These are phyloP conservation scores for Vigna reflexopilosa DNA, from an alignment of 306 rosid species.

Conservation along the genomic window DNA sequence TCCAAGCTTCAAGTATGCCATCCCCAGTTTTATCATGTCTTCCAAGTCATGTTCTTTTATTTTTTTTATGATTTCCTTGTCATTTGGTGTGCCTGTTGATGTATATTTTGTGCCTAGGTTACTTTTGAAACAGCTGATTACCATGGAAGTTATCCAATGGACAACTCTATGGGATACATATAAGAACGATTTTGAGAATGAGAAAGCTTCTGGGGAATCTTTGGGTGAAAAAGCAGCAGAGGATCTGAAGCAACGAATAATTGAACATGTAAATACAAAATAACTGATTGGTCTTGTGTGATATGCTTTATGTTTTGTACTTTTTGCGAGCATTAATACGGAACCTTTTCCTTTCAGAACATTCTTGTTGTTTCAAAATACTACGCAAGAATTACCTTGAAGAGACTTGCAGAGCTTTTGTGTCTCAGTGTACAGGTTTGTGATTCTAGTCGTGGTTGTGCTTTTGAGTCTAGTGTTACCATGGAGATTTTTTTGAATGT, in stretches of 20 bases:
- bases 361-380: slow-evolving; percentile 90
- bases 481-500: background rate
- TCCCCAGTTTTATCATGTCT: background rate
- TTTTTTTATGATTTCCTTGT: slow-evolving; percentile 19
- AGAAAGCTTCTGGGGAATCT: slow-evolving; percentile 73
- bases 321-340: slow-evolving; percentile 27
- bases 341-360: slow-evolving; percentile 59
- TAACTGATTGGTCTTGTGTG: slow-evolving; percentile 12
- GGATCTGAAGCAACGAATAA: slow-evolving; percentile 85
- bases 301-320: slow-evolving; percentile 29
- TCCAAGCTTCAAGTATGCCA: slow-evolving; percentile 68
- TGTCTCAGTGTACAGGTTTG: slow-evolving; percentile 84
- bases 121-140: slow-evolving; percentile 83
- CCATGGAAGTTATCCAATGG: slow-evolving; percentile 97
- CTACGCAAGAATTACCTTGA: slow-evolving; percentile 67
- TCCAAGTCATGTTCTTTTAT: background rate
- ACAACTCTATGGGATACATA: slow-evolving; percentile 78
- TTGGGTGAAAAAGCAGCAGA: slow-evolving; percentile 87
- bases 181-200: slow-evolving; percentile 82
- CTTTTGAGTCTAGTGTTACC: background rate
- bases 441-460: slow-evolving; percentile 15
- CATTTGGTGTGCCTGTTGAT: slow-evolving; percentile 3
- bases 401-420: slow-evolving; percentile 79
- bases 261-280: slow-evolving; percentile 70
- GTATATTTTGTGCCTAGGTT: slow-evolving; percentile 51